Conservation (phyloP, 2,329 filamentous ascomycete genomes). For the Pleoardoris graminearum region DNA sequence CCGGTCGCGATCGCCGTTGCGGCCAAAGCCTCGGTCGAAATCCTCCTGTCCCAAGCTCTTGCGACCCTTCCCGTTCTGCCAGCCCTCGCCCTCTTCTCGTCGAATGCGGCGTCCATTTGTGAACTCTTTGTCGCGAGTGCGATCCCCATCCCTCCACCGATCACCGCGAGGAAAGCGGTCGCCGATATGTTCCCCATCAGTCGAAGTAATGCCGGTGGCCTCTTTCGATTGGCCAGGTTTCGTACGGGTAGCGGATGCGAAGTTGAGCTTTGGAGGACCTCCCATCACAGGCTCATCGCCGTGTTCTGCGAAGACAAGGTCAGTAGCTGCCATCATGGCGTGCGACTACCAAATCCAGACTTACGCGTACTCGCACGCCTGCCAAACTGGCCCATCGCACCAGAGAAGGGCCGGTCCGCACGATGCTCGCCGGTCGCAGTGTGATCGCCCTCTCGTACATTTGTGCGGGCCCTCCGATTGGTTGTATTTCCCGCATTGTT, state of each 20-base stretch:
- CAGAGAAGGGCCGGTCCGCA: constrained; percentile 33
- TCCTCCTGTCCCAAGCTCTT: constrained; percentile 75
- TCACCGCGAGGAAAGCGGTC: constrained; percentile 36
- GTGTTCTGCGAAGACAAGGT: constrained; percentile 54
- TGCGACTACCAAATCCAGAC: constrained; percentile 48
- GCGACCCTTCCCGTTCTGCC: constrained; percentile 73
- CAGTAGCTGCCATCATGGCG: constrained; percentile 40
- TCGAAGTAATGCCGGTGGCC: constrained; percentile 36
- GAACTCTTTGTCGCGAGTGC: constrained; percentile 39
- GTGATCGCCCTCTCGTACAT: constrained; percentile 33
- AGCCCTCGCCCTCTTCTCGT: constrained; percentile 66
- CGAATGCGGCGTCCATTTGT: constrained; percentile 47
- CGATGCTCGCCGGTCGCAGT: constrained; percentile 30
- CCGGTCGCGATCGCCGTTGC: constrained; percentile 57
- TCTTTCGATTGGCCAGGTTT: constrained; percentile 49
- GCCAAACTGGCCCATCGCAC: constrained; percentile 45
- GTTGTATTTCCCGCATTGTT: constrained; percentile 28
- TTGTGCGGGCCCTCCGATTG: constrained; percentile 30
- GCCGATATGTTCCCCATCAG: constrained; percentile 46
- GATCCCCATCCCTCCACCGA: constrained; percentile 48
- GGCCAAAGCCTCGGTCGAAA: constrained; percentile 67
- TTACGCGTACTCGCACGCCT: constrained; percentile 48
- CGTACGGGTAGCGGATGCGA: constrained; percentile 72
- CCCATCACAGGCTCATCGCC: constrained; percentile 79
- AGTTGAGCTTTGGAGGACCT: constrained; percentile 76